Base-by-base conservation (phyloP, 108 stramenopile species). In the Licmophora abbreviata region DNA sequence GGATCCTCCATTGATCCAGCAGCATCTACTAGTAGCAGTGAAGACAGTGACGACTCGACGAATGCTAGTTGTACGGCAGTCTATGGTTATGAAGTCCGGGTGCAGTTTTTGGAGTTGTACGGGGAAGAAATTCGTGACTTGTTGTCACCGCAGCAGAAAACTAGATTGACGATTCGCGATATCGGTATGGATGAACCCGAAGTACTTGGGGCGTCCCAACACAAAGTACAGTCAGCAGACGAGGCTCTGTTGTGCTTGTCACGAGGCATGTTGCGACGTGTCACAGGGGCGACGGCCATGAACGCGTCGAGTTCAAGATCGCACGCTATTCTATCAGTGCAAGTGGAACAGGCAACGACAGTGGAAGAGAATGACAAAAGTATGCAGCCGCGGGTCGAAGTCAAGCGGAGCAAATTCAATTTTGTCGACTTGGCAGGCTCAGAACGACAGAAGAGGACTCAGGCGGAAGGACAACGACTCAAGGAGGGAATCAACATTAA, bases 401-500 rank as follows among this genome's bases (percentile, higher is more conserved):
- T 32, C 22, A 25, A 11, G 12, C 61, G 51, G 20, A 76, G 74
- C 41, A 78, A 78, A 51, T 83, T 83, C 43, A 67, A 83, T 63
- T 83, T 83, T 54, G 88, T 97, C 14, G 97, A 98, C 52, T 61
- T 98, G 24, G 97, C 96, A 12, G 96, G 96, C 11, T 76, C 76
- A 20, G 96, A 97, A 66, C 58, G 94, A 44, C 74, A 69, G 42
- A 90, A 90, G 49, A 59, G 76, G 49, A 93, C 84, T 0, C 70
- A 77, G 52, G 78, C 83, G 4, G 53, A 62, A 21, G 97, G 96
- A 1, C 70, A 73, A 31, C 66, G 96, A 28, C 58, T 99, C 48
- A 86, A 75, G 42, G 98, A 99, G 59, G 98, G 96, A 0, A 95
- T 95, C 20, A 90, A 95, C 58, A 99, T 99, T 69, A 99, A 97